Evolutionary conservation across 2,329 filamentous ascomycete genomes (phyloP), one percentile per base, ranked within the genome.

Genomic region (Trichothecium roseum): DNA sequence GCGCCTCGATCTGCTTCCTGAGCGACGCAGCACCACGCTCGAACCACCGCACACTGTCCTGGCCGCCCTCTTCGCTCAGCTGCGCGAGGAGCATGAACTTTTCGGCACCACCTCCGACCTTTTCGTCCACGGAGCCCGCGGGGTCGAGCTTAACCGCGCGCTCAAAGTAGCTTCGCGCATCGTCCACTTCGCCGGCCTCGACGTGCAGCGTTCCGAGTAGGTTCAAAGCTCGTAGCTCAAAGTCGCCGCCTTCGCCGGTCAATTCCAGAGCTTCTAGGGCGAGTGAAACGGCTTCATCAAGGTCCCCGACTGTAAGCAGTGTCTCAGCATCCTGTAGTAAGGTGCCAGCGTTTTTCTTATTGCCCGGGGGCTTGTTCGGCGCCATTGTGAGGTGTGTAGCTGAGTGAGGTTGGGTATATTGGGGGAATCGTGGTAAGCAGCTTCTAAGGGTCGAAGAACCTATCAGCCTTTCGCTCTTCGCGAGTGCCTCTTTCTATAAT

Each of bases 11-110:
- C 55, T 82, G 79, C 43, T 67, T 63, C 51, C 85, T 74, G 51
- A 98, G 66, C 35, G 81, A 78, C 28, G 70, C 66, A 0, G 84
- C 82, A 10, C 88, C 85, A 45, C 67, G 69, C 55, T 81, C 74
- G 51, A 75, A 83, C 78, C 79, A 84, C 36, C 49, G 44, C 12
- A 84, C 72, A 46, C 74, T 81, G 50, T 81, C 76, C 32, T 67
- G 59, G 2, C 79, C 79, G 26, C 79, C 79, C 32, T 80, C 69
- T 40, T 81, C 75, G 53, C 75, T 91, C 50, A 98, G 69, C 61
- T 98, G 91, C 43, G 91, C 91, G 39, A 98, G 68, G 75, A 88
- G 94, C 33, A 96, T 63, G 52, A 95, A 96, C 62, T 95, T 96
- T 53, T 96, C 89, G 1, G 87, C 77, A 1, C 88, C 88, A 18